Evolutionary conservation across 2,329 filamentous ascomycete genomes (phyloP).

Genomic region (Curvularia lunata): DNA sequence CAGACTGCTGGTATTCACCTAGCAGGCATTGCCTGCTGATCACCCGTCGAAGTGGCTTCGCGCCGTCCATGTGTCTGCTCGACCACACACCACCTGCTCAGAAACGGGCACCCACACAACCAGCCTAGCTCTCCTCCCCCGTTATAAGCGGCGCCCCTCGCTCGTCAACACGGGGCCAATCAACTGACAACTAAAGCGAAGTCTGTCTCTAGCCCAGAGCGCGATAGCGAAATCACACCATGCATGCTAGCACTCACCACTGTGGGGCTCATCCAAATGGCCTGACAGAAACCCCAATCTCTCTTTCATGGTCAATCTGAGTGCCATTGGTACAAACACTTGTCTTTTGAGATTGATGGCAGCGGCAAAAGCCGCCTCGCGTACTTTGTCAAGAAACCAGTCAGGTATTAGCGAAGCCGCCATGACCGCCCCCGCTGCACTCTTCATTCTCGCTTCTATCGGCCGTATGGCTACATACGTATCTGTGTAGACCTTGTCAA

Average conservation of each 20-base stretch:
- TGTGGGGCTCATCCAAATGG: not conserved
- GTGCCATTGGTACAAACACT: not conserved
- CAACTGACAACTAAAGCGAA: constrained; percentile 4
- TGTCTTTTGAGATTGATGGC: constrained; percentile 12
- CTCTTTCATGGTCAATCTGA: not conserved
- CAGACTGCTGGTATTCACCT: constrained; percentile 39
- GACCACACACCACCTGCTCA: constrained; percentile 19
- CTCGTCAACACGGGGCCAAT: constrained; percentile 5
- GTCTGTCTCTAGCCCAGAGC: not conserved
- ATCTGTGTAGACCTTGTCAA: constrained; percentile 14
- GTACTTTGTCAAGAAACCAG: constrained; percentile 26
- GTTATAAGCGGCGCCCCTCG: not conserved
- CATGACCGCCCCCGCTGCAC: not conserved
- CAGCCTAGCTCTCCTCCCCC: constrained; percentile 6
- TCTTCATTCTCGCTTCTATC: not conserved
- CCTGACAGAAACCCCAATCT: not conserved
- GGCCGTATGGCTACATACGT: not conserved
- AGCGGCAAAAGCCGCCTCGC: constrained; percentile 33
- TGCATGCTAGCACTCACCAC: not conserved
- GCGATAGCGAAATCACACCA: not conserved
- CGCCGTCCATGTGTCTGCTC: constrained; percentile 33
- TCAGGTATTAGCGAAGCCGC: not conserved
- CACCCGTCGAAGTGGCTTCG: constrained; percentile 47
- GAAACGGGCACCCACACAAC: constrained; percentile 29
- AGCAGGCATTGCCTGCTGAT: constrained; percentile 39